These are phyloP conservation scores for Podospora comata DNA, from an alignment of 495 filamentous ascomycete genomes.

Conservation along the genomic window DNA sequence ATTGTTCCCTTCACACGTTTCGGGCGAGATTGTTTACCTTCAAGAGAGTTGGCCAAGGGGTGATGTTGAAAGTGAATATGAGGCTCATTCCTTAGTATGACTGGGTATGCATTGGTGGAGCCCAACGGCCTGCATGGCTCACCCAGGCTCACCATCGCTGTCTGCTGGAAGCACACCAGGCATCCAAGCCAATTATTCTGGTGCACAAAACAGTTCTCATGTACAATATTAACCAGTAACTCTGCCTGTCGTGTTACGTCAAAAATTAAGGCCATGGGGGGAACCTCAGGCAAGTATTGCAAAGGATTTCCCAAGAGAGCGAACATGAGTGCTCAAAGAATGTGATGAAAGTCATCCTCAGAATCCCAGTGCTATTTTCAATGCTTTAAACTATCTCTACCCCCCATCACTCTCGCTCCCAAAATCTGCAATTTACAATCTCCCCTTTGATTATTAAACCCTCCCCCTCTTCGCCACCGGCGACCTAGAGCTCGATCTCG, in stretches of 20 bases:
- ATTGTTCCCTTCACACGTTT: background rate
- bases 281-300: no score
- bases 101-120: background rate
- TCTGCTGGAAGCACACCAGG: background rate
- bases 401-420: background rate
- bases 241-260: no score
- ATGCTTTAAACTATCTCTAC: background rate
- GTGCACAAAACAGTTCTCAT: background rate
- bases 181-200: background rate
- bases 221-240: no score
- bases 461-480: conserved; percentile 25
- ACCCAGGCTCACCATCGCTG: background rate
- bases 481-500: conserved; percentile 24
- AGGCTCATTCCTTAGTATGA: background rate
- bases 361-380: background rate
- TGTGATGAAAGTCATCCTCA: no score
- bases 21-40: background rate
- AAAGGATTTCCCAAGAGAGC: no score
- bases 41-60: background rate
- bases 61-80: background rate
- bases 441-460: conserved; percentile 14
- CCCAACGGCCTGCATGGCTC: background rate
- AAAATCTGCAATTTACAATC: background rate
- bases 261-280: no score
- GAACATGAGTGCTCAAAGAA: no score